Percentiles rank a stretch among this genome's conserved stretches.
Evolutionary conservation across 306 rosid genomes (phyloP).

Genomic region (Hippophae rhamnoides): DNA sequence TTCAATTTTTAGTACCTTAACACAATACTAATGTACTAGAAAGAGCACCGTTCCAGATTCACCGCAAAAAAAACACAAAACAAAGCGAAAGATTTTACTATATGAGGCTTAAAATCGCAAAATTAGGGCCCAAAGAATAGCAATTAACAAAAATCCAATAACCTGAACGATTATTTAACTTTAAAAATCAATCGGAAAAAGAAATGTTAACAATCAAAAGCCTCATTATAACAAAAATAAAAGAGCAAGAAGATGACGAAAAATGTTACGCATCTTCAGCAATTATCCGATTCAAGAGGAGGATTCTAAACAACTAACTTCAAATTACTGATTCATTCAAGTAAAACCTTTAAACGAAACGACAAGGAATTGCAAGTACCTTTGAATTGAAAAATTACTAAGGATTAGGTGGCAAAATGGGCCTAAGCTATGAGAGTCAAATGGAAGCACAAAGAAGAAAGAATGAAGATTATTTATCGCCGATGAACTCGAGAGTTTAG

Average conservation of each 20-base stretch:
- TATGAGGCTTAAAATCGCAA: neutral
- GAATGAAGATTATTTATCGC: constrained; percentile 7
- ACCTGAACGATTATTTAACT: neutral
- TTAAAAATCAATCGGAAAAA: neutral
- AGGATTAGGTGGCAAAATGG: neutral
- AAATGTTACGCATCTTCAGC: neutral
- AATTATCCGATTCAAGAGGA: neutral
- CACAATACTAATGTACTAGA: neutral
- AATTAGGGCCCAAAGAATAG: constrained; percentile 4
- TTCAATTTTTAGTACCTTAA: neutral
- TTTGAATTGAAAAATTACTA: constrained; percentile 1
- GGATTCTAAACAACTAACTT: too few species aligned
- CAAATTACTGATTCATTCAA: too few species aligned
- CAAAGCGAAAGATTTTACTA: neutral
- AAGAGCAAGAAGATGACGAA: neutral
- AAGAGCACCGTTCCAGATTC: constrained; percentile 2
- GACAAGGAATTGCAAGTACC: constrained; percentile 13
- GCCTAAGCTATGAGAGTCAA: constrained; percentile 14
- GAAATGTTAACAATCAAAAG: neutral
- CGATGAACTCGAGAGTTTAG: constrained; percentile 20
- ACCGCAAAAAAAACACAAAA: neutral
- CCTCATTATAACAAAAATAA: neutral
- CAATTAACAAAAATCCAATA: neutral
- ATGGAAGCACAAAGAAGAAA: neutral
- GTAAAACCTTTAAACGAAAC: too few species aligned